Percentiles rank a stretch among this genome's conserved stretches.
Conservation (phyloP, 176 grass and related monocot species). For the Musa schizocarpa region DNA sequence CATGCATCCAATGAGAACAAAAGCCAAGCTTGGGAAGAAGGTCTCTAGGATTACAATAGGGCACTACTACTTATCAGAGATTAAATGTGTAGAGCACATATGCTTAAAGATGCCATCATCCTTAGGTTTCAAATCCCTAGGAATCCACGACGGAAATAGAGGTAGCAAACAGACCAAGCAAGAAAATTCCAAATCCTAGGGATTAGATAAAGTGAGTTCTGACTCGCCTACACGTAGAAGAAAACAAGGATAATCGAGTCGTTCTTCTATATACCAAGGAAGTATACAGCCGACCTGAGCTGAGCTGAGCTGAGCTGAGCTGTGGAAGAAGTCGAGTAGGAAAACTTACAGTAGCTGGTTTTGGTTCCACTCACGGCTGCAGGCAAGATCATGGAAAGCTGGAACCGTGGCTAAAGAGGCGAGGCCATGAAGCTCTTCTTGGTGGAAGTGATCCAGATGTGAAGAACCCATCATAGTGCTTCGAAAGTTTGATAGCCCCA, state of each 20-base stretch:
- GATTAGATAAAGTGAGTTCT: constrained; percentile 23
- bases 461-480: constrained; percentile 35
- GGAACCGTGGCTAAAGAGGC: constrained; percentile 18
- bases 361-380: constrained; percentile 36
- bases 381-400: not conserved
- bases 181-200: constrained; percentile 91
- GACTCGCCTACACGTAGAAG: not conserved
- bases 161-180: constrained; percentile 37
- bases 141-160: constrained; percentile 33
- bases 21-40: not conserved
- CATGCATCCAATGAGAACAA: not conserved
- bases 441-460: constrained; percentile 33
- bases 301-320: no score
- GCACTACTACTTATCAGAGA: no score
- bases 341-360: constrained; percentile 24
- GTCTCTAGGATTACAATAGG: no score
- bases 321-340: no score
- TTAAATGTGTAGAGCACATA: no score
- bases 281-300: no score
- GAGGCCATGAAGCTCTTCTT: constrained; percentile 23
- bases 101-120: not conserved
- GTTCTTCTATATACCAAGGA: no score
- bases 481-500: constrained; percentile 21
- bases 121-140: constrained; percentile 64
- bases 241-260: not conserved